These are phyloP conservation scores for Emmonsiellopsis sp. DNA, from an alignment of 2,329 filamentous ascomycete genomes.

Conservation along the genomic window DNA sequence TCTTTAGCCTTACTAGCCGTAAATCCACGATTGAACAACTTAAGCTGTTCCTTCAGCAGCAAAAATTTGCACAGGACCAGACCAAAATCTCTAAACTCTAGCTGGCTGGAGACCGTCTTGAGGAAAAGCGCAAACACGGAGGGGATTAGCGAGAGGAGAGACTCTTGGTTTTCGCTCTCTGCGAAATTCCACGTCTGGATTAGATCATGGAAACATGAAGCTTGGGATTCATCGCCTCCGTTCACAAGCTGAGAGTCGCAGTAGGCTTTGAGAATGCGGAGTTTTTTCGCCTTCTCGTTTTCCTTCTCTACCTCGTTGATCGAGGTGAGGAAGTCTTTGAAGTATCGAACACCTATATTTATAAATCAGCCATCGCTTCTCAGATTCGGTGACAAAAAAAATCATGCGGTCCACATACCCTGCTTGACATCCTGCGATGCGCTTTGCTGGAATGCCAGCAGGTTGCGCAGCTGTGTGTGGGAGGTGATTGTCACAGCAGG, in stretches of 20 bases:
- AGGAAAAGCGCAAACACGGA: constrained; percentile 75
- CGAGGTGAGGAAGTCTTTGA: constrained; percentile 35
- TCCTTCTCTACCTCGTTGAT: constrained; percentile 28
- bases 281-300: constrained; percentile 27
- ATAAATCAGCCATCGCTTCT: not conserved
- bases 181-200: constrained; percentile 85
- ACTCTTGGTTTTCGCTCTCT: constrained; percentile 67
- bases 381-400: not conserved
- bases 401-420: constrained; percentile 43
- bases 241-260: constrained; percentile 45
- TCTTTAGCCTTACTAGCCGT: constrained; percentile 74
- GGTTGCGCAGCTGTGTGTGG: constrained; percentile 56
- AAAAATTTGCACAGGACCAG: constrained; percentile 71
- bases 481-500: constrained; percentile 27
- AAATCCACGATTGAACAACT: constrained; percentile 68
- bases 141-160: constrained; percentile 67
- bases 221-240: constrained; percentile 39
- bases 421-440: constrained; percentile 42
- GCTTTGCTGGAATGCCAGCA: constrained; percentile 64
- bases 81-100: constrained; percentile 68
- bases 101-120: constrained; percentile 61
- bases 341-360: constrained; percentile 30
- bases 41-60: constrained; percentile 69
- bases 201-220: constrained; percentile 63
- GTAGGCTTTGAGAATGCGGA: constrained; percentile 36